Evolutionary conservation across 768 basidiomycete genomes (phyloP).

Genomic region (Collybia nuda): DNA sequence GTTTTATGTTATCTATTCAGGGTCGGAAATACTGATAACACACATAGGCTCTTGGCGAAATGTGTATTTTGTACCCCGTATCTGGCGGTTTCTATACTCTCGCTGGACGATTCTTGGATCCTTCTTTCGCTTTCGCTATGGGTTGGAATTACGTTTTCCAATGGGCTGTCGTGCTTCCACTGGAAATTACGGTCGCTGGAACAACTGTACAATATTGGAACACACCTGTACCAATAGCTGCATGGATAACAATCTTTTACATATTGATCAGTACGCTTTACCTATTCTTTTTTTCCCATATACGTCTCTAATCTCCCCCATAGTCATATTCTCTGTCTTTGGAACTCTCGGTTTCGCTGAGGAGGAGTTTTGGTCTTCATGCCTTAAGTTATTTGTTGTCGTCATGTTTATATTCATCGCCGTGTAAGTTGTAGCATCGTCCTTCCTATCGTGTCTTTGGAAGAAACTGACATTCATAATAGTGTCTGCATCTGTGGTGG

Average conservation of each 20-base stretch:
- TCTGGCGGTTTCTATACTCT: conserved; percentile 51
- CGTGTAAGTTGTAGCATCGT: conserved; percentile 25
- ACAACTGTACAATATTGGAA: conserved; percentile 47
- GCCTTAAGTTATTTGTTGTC: conserved; percentile 44
- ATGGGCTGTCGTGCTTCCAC: conserved; percentile 44
- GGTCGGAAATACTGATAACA: neutral
- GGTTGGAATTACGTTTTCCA: conserved; percentile 50
- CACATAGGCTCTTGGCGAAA: conserved; percentile 45
- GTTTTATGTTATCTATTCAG: neutral
- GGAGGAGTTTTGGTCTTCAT: conserved; percentile 52
- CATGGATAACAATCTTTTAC: conserved; percentile 47
- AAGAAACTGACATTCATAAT: neutral
- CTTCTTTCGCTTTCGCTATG: conserved; percentile 48
- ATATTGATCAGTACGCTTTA: conserved; percentile 31
- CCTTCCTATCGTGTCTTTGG: neutral
- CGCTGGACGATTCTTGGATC: conserved; percentile 44
- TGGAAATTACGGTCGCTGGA: conserved; percentile 46
- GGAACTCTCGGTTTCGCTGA: conserved; percentile 48
- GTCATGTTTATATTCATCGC: conserved; percentile 47
- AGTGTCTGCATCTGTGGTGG: conserved; percentile 43
- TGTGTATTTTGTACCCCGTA: conserved; percentile 47
- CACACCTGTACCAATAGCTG: conserved; percentile 35
- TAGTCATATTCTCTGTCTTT: conserved; percentile 39
- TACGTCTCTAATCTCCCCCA: neutral
- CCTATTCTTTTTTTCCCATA: neutral